A percentile compares a stretch with the other conserved stretches of the same genome.
These are phyloP conservation scores for Daldinia concentrica DNA, from an alignment of 495 filamentous ascomycete species.

Conservation along the genomic window DNA sequence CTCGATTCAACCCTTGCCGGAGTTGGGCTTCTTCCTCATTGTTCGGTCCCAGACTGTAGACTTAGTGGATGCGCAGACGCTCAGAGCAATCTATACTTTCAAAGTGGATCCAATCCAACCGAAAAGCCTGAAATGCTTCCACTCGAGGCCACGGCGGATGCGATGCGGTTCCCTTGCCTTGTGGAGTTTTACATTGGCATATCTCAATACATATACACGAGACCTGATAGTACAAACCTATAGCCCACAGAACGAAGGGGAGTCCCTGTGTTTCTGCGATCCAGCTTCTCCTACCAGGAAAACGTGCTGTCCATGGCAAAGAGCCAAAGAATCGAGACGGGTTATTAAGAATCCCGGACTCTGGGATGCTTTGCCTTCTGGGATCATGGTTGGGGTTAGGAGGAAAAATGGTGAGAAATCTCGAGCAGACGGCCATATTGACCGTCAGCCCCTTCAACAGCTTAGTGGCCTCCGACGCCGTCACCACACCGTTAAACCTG, in stretches of 20 bases:
- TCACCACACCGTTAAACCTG: slow-evolving; percentile 19
- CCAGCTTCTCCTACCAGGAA: slow-evolving; percentile 45
- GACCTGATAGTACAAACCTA: slow-evolving; percentile 67
- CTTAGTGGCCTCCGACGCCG: slow-evolving; percentile 42
- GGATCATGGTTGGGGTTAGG: slow-evolving; percentile 60
- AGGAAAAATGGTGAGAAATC: slow-evolving; percentile 29
- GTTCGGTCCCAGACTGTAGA: slow-evolving; percentile 60
- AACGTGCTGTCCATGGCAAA: slow-evolving; percentile 54
- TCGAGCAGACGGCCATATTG: slow-evolving; percentile 11
- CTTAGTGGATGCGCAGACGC: slow-evolving; percentile 61
- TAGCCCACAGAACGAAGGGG: slow-evolving; percentile 55
- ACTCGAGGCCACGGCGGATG: slow-evolving; percentile 56
- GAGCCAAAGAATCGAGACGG: slow-evolving; percentile 48
- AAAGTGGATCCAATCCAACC: slow-evolving; percentile 64
- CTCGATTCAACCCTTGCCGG: slow-evolving; percentile 45
- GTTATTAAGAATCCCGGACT: slow-evolving; percentile 58
- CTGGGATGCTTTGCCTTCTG: slow-evolving; percentile 59
- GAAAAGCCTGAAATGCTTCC: slow-evolving; percentile 61
- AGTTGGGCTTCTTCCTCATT: slow-evolving; percentile 60
- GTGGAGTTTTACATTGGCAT: slow-evolving; percentile 63
- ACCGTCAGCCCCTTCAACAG: slow-evolving; percentile 13
- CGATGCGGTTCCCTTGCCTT: slow-evolving; percentile 60
- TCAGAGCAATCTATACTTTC: slow-evolving; percentile 64
- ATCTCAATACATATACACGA: slow-evolving; percentile 59
- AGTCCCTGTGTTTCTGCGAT: slow-evolving; percentile 54